These are phyloP conservation scores for Fusarium dlaminii DNA, from an alignment of 2,329 filamentous ascomycete species.

Conservation along the genomic window DNA sequence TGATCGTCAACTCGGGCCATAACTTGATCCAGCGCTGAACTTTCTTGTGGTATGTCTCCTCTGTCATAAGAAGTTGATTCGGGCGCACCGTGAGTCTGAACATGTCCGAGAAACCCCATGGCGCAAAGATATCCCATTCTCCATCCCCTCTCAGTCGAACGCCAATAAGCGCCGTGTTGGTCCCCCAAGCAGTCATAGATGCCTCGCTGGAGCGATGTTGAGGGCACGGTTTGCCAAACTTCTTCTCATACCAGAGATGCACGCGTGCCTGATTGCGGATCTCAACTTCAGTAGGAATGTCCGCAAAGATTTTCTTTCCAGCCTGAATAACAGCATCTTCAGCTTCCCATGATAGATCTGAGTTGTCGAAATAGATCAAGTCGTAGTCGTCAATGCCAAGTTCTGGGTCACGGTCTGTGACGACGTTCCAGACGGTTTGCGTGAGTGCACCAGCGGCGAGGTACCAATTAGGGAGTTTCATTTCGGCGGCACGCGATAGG, in stretches of 20 bases:
- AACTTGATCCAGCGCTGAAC: slow-evolving; percentile 43
- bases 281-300: slow-evolving; percentile 46
- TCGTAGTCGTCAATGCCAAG: slow-evolving; percentile 52
- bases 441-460: slow-evolving; percentile 50
- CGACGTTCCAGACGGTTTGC: slow-evolving; percentile 52
- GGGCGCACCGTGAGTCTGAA: slow-evolving; percentile 48
- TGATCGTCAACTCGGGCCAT: slow-evolving; percentile 43
- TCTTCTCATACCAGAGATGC: slow-evolving; percentile 50
- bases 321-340: slow-evolving; percentile 48
- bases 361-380: slow-evolving; percentile 48
- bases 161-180: slow-evolving; percentile 49
- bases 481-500: slow-evolving; percentile 37
- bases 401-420: slow-evolving; percentile 42
- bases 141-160: slow-evolving; percentile 39
- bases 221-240: slow-evolving; percentile 45
- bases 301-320: slow-evolving; percentile 44
- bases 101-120: slow-evolving; percentile 48
- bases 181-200: slow-evolving; percentile 48
- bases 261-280: slow-evolving; percentile 53
- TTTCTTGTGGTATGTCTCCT: slow-evolving; percentile 45
- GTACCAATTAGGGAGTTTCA: slow-evolving; percentile 48
- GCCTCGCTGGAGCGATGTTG: slow-evolving; percentile 45
- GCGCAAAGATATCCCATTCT: slow-evolving; percentile 49
- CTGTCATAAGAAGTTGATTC: slow-evolving; percentile 42
- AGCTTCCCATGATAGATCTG: slow-evolving; percentile 50